These are phyloP conservation scores for Asterophora parasitica DNA, from an alignment of 768 basidiomycete species.

Conservation along the genomic window DNA sequence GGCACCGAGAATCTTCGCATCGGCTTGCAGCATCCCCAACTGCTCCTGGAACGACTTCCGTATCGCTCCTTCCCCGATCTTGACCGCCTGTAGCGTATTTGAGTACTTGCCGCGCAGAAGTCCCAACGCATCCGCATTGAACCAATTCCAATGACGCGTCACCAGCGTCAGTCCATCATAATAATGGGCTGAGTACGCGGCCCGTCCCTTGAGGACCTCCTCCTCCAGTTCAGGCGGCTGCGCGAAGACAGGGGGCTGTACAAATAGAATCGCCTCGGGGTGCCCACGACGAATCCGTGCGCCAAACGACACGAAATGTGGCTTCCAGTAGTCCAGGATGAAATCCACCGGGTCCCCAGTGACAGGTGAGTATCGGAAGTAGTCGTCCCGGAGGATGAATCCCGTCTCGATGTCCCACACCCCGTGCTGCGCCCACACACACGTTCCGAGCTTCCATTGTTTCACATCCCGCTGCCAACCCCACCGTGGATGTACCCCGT, in stretches of 20 bases:
- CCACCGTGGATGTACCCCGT: conserved; percentile 64
- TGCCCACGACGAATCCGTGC: conserved; percentile 60
- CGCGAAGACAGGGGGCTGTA: conserved; percentile 89
- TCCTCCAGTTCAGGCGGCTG: conserved; percentile 61
- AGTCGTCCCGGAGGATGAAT: conserved; percentile 62
- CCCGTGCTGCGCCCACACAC: conserved; percentile 84
- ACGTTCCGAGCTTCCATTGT: conserved; percentile 70
- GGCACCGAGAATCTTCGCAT: conserved; percentile 58
- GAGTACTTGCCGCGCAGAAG: conserved; percentile 81
- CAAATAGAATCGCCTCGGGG: conserved; percentile 81
- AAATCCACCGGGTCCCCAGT: conserved; percentile 54
- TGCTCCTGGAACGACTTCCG: conserved; percentile 79
- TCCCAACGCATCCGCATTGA: conserved; percentile 94
- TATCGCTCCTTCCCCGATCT: conserved; percentile 80
- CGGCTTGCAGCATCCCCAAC: conserved; percentile 70
- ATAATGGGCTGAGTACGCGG: conserved; percentile 78
- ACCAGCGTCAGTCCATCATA: conserved; percentile 94
- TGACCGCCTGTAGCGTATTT: conserved; percentile 63
- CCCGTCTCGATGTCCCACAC: conserved; percentile 82
- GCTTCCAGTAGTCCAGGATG: conserved; percentile 73
- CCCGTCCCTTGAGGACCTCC: conserved; percentile 55
- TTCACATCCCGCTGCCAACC: conserved; percentile 73
- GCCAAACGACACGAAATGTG: conserved; percentile 59
- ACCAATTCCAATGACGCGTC: conserved; percentile 91
- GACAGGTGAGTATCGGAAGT: conserved; percentile 56